Percentiles rank a stretch among this genome's conserved stretches.
Conservation (phyloP, 192 early-diverging fungal species). For the Rhizophagus clarus region DNA sequence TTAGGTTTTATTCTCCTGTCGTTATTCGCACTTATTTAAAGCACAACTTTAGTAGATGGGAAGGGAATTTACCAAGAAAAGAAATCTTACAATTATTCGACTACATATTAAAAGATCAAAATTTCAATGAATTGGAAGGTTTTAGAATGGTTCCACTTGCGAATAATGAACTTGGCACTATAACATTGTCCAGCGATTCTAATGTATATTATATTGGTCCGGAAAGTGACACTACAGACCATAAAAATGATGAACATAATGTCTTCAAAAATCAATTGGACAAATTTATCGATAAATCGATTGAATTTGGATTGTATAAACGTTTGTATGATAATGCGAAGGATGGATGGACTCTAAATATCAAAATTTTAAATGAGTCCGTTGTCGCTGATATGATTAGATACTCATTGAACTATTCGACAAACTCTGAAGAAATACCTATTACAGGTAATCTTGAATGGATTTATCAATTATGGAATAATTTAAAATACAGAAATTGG, state of each 20-base stretch:
- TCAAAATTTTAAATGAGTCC: neutral
- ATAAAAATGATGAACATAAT: neutral
- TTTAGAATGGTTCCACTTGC: conserved; percentile 3
- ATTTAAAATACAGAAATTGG: neutral
- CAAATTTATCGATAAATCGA: conserved; percentile 16
- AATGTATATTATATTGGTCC: conserved; percentile 20
- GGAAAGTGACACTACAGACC: neutral
- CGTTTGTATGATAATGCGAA: neutral
- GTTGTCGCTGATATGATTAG: neutral
- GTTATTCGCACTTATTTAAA: neutral
- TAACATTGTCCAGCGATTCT: neutral
- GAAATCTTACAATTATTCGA: neutral
- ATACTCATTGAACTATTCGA: neutral
- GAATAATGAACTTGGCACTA: neutral
- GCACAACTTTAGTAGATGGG: neutral
- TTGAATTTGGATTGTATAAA: neutral
- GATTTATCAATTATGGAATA: conserved; percentile 6
- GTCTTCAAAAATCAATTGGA: neutral
- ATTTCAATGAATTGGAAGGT: neutral
- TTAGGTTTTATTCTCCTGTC: neutral
- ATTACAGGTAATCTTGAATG: neutral
- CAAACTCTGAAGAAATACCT: neutral
- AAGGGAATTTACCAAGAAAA: neutral
- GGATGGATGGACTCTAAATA: neutral
- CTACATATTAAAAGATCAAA: neutral